Conservation (phyloP, 2,329 filamentous ascomycete genomes). For the Aspergillus latus region DNA sequence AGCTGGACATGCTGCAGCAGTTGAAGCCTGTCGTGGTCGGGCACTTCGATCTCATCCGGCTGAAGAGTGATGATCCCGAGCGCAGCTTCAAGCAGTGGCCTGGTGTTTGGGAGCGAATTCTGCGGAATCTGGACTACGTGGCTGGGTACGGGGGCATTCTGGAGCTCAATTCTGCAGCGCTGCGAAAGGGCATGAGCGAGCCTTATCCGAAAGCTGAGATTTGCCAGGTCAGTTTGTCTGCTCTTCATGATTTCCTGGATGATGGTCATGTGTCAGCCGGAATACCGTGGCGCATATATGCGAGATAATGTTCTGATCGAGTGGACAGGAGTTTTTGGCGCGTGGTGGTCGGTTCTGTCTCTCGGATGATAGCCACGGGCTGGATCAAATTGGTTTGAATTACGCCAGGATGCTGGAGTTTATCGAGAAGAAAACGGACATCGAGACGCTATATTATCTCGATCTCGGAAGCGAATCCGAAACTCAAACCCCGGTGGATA, state of each 20-base stretch:
- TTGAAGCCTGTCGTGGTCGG: slow-evolving; percentile 78
- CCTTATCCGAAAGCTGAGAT: slow-evolving; percentile 82
- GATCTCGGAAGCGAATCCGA: slow-evolving; percentile 25
- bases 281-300: not conserved
- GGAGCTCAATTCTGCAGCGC: slow-evolving; percentile 82
- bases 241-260: not conserved
- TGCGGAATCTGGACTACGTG: slow-evolving; percentile 72
- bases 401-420: slow-evolving; percentile 71
- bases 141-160: slow-evolving; percentile 74
- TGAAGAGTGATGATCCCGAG: slow-evolving; percentile 71
- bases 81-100: slow-evolving; percentile 59
- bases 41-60: slow-evolving; percentile 87
- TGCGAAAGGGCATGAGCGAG: slow-evolving; percentile 87
- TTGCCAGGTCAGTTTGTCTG: slow-evolving; percentile 56
- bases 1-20: slow-evolving; percentile 73
- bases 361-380: slow-evolving; percentile 91
- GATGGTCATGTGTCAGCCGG: not conserved
- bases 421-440: slow-evolving; percentile 56
- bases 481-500: slow-evolving; percentile 25
- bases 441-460: slow-evolving; percentile 41
- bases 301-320: slow-evolving; percentile 20
- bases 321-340: slow-evolving; percentile 63
- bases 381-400: slow-evolving; percentile 83
- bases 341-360: slow-evolving; percentile 81
- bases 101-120: slow-evolving; percentile 70